Conservation (phyloP, 805 yeast species). For the Isabelozyma heimii region DNA sequence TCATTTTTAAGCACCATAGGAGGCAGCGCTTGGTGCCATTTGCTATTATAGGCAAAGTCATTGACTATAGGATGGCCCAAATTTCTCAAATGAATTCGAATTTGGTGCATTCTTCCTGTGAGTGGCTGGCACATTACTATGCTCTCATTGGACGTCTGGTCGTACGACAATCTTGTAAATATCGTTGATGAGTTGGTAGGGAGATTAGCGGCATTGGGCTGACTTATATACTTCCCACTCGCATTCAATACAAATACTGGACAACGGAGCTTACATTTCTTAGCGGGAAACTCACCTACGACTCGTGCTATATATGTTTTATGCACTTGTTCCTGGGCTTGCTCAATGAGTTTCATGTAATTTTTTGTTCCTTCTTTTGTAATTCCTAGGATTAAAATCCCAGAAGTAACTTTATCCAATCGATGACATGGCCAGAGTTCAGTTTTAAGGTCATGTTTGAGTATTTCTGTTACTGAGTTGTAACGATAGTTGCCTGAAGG, state of each 20-base stretch:
- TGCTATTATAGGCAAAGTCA: conserved; percentile 47
- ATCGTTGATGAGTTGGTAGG: conserved; percentile 31
- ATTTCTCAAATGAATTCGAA: conserved; percentile 52
- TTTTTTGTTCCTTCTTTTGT: conserved; percentile 27
- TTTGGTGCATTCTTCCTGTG: conserved; percentile 58
- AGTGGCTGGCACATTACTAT: conserved; percentile 48
- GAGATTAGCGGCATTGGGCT: conserved; percentile 18
- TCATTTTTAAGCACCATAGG: conserved; percentile 11
- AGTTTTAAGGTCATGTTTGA: conserved; percentile 26
- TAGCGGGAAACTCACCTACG: conserved; percentile 37
- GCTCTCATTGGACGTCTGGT: conserved; percentile 29
- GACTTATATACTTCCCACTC: conserved; percentile 32
- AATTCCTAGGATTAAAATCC: conserved; percentile 45
- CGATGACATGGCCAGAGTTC: conserved; percentile 46
- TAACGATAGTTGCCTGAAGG: conserved; percentile 44
- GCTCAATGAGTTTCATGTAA: conserved; percentile 29
- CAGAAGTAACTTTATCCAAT: conserved; percentile 52
- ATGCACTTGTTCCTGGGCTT: conserved; percentile 20
- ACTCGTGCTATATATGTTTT: conserved; percentile 50
- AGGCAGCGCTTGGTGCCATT: not conserved
- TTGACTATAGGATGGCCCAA: conserved; percentile 85
- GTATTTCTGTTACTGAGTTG: conserved; percentile 44
- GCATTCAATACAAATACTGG: conserved; percentile 39
- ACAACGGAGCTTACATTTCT: conserved; percentile 25
- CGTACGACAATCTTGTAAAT: conserved; percentile 30